A percentile compares a stretch with the other conserved stretches of the same genome.
Conservation (phyloP, 495 filamentous ascomycete genomes). For the Haplographium delicatum region DNA sequence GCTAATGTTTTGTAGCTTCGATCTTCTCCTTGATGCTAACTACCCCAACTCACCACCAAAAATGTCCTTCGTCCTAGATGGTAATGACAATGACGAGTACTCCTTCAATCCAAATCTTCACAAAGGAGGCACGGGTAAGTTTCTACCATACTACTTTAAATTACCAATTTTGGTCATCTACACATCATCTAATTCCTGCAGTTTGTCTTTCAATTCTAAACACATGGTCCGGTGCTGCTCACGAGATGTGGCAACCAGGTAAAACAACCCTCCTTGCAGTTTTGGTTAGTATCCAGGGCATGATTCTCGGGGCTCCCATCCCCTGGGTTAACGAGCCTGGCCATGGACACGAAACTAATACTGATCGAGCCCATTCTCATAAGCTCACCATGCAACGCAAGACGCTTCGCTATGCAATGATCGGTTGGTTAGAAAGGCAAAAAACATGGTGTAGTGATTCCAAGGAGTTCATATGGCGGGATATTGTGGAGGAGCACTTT, state of each 20-base stretch:
- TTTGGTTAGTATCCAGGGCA: constrained; percentile 55
- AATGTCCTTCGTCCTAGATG: constrained; percentile 47
- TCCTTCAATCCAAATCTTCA: constrained; percentile 60
- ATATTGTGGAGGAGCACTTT: constrained; percentile 15
- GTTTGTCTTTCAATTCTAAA: constrained; percentile 57
- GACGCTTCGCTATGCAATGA: constrained; percentile 42
- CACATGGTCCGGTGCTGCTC: constrained; percentile 48
- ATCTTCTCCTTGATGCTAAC: constrained; percentile 40
- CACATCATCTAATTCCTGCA: constrained; percentile 4
- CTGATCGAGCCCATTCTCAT: constrained; percentile 27
- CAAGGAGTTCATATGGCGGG: constrained; percentile 10
- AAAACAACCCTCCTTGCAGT: constrained; percentile 53
- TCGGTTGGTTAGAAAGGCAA: constrained; percentile 38
- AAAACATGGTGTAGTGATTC: not conserved
- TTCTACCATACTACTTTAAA: no score
- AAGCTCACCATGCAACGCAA: constrained; percentile 32
- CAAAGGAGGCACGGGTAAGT: constrained; percentile 45
- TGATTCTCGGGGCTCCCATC: constrained; percentile 50
- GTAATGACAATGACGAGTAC: constrained; percentile 30
- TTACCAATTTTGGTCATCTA: no score
- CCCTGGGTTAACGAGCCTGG: constrained; percentile 58
- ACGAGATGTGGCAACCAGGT: constrained; percentile 42
- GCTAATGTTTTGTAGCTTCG: constrained; percentile 34
- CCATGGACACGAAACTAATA: constrained; percentile 26
- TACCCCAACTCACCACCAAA: constrained; percentile 47